phyloP scores from a whole-genome alignment of 148 eudicot species.

The Rhododendron simsii region DNA sequence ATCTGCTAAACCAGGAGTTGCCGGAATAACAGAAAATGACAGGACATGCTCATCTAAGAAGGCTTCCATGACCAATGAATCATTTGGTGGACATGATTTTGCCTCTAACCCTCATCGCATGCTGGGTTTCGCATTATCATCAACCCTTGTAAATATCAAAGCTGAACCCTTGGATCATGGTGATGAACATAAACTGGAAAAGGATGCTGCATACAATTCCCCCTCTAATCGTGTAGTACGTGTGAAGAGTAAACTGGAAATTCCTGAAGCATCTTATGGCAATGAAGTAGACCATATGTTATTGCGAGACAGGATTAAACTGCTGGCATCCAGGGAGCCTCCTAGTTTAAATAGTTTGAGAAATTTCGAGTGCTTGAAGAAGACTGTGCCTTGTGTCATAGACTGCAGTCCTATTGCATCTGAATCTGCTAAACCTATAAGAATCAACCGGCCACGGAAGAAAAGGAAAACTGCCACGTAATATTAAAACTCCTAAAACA shows the following conservation, averaged over 20 bases:
- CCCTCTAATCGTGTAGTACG: conserved; percentile 9
- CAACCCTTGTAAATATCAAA: conserved; percentile 40
- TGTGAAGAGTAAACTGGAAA: conserved; percentile 41
- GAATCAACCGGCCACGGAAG: conserved; percentile 52
- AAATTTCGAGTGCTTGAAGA: conserved; percentile 19
- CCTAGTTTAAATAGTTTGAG: conserved; percentile 13
- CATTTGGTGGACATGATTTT: conserved; percentile 21
- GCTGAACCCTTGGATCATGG: conserved; percentile 39
- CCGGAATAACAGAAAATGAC: conserved; percentile 5
- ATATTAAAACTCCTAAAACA: conserved; percentile 12
- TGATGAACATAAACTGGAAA: conserved; percentile 14
- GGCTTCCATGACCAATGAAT: conserved; percentile 1
- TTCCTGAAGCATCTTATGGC: conserved; percentile 23
- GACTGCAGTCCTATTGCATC: conserved; percentile 29
- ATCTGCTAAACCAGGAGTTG: conserved; percentile 15
- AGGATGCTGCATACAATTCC: conserved; percentile 14
- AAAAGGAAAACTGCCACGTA: conserved; percentile 90
- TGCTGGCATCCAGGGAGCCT: conserved; percentile 38
- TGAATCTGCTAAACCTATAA: conserved; percentile 43
- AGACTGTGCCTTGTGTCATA: conserved; percentile 18
- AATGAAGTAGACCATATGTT: conserved; percentile 69
- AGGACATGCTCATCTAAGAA: conserved; percentile 11
- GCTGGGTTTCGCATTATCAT: conserved; percentile 19
- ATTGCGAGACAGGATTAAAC: conserved; percentile 58
- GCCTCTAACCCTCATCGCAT: conserved; percentile 10